These are phyloP conservation scores for Monilinia fructicola DNA, from an alignment of 2,329 filamentous ascomycete species.

Conservation along the genomic window DNA sequence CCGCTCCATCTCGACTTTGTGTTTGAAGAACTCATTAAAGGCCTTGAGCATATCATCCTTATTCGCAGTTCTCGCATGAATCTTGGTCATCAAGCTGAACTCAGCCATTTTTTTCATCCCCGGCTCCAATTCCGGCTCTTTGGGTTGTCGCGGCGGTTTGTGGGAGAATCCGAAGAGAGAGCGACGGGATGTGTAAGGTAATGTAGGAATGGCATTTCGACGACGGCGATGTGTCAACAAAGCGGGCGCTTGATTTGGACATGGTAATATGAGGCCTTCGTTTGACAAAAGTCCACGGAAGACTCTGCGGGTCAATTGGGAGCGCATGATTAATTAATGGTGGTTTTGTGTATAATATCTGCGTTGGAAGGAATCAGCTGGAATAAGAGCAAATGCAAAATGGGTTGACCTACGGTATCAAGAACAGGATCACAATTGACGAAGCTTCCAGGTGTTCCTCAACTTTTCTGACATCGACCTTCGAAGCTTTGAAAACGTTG, in stretches of 20 bases:
- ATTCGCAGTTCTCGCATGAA: conserved; percentile 64
- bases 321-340: conserved; percentile 49
- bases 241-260: conserved; percentile 33
- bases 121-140: conserved; percentile 63
- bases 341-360: conserved; percentile 27
- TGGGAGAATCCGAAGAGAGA: conserved; percentile 60
- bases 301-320: conserved; percentile 59
- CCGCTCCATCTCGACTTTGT: conserved; percentile 50
- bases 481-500: conserved; percentile 20
- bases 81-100: conserved; percentile 60
- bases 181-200: conserved; percentile 41
- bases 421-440: conserved; percentile 1
- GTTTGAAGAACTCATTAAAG: conserved; percentile 62
- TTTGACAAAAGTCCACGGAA: conserved; percentile 57
- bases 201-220: not conserved
- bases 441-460: conserved; percentile 12
- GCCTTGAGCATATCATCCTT: conserved; percentile 63
- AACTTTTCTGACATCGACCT: conserved; percentile 7
- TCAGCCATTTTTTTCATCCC: conserved; percentile 72
- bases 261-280: conserved; percentile 43
- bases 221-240: conserved; percentile 37
- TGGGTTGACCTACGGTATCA: not conserved
- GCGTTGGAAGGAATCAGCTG: not conserved
- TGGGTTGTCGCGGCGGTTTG: conserved; percentile 58
- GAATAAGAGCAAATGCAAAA: not conserved